These are phyloP conservation scores for Candida mattraensis DNA, from an alignment of 805 yeast species.

Conservation along the genomic window DNA sequence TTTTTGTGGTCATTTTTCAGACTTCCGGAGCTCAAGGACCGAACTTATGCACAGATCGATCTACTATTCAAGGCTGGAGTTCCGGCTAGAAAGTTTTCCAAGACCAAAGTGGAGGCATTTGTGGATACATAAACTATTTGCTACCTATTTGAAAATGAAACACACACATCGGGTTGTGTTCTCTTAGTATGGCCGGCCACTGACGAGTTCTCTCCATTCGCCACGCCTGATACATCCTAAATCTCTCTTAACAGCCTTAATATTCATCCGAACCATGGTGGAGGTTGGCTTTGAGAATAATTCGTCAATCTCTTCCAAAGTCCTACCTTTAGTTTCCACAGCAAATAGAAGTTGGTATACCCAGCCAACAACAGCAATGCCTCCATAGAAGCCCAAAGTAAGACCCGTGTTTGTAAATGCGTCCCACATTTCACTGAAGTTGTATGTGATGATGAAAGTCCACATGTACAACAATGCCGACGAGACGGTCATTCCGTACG, in stretches of 20 bases:
- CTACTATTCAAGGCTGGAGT: background rate
- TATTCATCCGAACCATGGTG: slow-evolving; percentile 35
- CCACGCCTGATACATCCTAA: too few relatives aligned
- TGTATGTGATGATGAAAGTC: slow-evolving; percentile 63
- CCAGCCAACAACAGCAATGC: slow-evolving; percentile 57
- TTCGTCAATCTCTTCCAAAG: slow-evolving; percentile 70
- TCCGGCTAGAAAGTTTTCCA: background rate
- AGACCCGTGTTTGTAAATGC: slow-evolving; percentile 63
- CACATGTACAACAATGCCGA: slow-evolving; percentile 56
- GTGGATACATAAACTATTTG: too few relatives aligned
- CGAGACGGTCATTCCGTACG: slow-evolving; percentile 64
- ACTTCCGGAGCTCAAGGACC: slow-evolving; percentile 3
- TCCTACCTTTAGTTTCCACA: slow-evolving; percentile 71
- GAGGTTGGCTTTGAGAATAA: slow-evolving; percentile 50
- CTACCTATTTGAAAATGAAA: too few relatives aligned
- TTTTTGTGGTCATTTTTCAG: background rate
- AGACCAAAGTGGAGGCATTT: slow-evolving; percentile 3
- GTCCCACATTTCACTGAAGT: slow-evolving; percentile 53
- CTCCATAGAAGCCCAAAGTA: slow-evolving; percentile 65
- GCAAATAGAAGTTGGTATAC: slow-evolving; percentile 54
- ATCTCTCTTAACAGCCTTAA: slow-evolving; percentile 22
- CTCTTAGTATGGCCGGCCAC: too few relatives aligned
- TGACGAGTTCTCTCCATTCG: too few relatives aligned
- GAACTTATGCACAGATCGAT: slow-evolving; percentile 4
- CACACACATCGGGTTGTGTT: too few relatives aligned